Evolutionary conservation across 73 alveolate genomes (phyloP), one percentile per base, ranked within the genome.

Genomic region (Paramecium tetraurelia): DNA sequence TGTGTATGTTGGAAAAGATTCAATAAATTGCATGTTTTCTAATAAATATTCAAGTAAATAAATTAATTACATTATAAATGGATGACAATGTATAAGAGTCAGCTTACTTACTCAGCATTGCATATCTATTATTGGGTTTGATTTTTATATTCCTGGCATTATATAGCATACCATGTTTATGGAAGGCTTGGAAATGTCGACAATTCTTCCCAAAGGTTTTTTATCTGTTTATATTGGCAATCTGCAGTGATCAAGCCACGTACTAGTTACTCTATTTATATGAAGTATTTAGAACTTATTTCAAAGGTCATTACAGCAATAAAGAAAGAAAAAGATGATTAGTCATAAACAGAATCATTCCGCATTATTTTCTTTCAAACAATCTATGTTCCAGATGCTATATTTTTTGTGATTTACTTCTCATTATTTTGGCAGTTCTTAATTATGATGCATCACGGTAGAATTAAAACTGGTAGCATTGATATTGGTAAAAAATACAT

Each of bases 371-470:
- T 72, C 63, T 36, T 80, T 41, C 46, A 80, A 41, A 80, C 75
- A 0, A 43, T 46, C 1, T 80, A 80, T 43, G 48, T 80, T 3
- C 90, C 90, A 31, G 90, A 80, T 80, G 90, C 90, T 11, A 80
- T 80, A 7, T 80, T 80, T 46, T 80, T 80, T 24, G 57, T 80
- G 5, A 24, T 80, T 20, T 80, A 80, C 27, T 40, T 80, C 21
- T 31, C 63, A 11, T 35, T 80, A 24, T 80, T 80, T 46, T 80
- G 90, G 90, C 35, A 80, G 18, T 80, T 31, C 46, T 21, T 80
- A 46, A 80, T 80, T 10, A 80, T 80, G 90, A 46, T 80, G 76
- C 72, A 80, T 80, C 21, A 80, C 12, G 90, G 90, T 44, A 21
- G 75, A 20, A 80, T 80, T 20, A 24, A 29, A 35, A 80, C 90